Evolutionary conservation across 1,139 yeast genomes (phyloP).

Genomic region (Candida smagusa): DNA sequence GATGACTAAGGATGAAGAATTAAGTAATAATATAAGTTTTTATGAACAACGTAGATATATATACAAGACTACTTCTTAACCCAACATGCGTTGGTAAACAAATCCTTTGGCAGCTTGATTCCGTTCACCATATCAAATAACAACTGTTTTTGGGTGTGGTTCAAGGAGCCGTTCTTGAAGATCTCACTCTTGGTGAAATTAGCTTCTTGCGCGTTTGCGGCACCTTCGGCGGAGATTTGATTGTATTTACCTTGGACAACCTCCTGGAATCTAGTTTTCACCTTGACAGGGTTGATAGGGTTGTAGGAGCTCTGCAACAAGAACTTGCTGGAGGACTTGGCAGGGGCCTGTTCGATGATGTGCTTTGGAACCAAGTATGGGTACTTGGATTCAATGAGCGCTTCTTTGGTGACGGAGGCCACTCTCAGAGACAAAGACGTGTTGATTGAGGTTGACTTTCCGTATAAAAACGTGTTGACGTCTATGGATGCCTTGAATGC

Average conservation of each 20-base stretch:
- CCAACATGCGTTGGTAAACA: slow-evolving; percentile 36
- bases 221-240: slow-evolving; percentile 10
- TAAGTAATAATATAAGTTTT: neutral
- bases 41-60: neutral
- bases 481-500: slow-evolving; percentile 22
- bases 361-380: slow-evolving; percentile 41
- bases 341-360: slow-evolving; percentile 28
- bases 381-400: slow-evolving; percentile 38
- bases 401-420: slow-evolving; percentile 40
- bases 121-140: slow-evolving; percentile 31
- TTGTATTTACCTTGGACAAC: slow-evolving; percentile 35
- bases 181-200: slow-evolving; percentile 19
- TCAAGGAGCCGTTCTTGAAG: slow-evolving; percentile 32
- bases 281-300: slow-evolving; percentile 22
- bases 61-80: slow-evolving; percentile 10
- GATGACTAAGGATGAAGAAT: neutral
- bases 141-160: slow-evolving; percentile 24
- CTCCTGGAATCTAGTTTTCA: slow-evolving; percentile 26
- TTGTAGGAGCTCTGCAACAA: slow-evolving; percentile 33
- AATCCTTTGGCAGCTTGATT: slow-evolving; percentile 20
- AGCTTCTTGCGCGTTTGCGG: slow-evolving; percentile 15
- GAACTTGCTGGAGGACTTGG: slow-evolving; percentile 28
- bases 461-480: slow-evolving; percentile 37
- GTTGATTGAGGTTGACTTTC: slow-evolving; percentile 34
- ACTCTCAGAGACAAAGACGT: slow-evolving; percentile 34